Evolutionary conservation across 768 basidiomycete genomes (phyloP).

Genomic region (Mycena sanguinolenta): DNA sequence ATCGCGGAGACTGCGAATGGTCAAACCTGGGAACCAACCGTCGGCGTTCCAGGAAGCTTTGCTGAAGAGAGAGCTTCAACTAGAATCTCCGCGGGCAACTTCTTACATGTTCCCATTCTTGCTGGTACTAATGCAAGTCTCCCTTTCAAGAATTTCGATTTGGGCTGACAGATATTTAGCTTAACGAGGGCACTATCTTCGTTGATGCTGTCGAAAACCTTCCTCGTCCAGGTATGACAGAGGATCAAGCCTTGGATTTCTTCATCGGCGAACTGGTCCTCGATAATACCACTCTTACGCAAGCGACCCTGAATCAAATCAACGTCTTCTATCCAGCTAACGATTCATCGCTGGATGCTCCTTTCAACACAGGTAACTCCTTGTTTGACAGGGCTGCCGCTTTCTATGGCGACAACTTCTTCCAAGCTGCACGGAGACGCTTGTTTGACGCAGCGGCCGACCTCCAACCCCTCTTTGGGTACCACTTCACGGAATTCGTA

Average conservation of each 20-base stretch:
- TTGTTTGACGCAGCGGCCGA: conserved; percentile 64
- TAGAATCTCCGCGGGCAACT: conserved; percentile 60
- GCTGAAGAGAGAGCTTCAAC: conserved; percentile 60
- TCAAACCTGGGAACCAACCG: conserved; percentile 70
- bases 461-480: conserved; percentile 64
- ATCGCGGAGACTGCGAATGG: conserved; percentile 59
- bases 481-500: conserved; percentile 70
- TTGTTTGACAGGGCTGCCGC: conserved; percentile 68
- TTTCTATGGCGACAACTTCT: conserved; percentile 74
- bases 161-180: conserved; percentile 43
- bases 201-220: conserved; percentile 54
- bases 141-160: no score
- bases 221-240: conserved; percentile 52
- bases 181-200: conserved; percentile 68
- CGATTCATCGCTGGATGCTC: conserved; percentile 59
- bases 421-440: conserved; percentile 61
- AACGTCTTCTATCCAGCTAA: conserved; percentile 61
- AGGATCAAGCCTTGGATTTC: conserved; percentile 58
- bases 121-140: conserved; percentile 68
- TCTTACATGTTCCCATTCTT: conserved; percentile 67
- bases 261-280: conserved; percentile 65
- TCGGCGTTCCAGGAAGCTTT: conserved; percentile 66
- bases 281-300: conserved; percentile 63
- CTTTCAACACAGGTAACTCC: conserved; percentile 71
- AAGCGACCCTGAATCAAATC: conserved; percentile 55